Base-by-base conservation (phyloP, 2,329 filamentous ascomycete species). In the Pochonia chlamydosporia region DNA sequence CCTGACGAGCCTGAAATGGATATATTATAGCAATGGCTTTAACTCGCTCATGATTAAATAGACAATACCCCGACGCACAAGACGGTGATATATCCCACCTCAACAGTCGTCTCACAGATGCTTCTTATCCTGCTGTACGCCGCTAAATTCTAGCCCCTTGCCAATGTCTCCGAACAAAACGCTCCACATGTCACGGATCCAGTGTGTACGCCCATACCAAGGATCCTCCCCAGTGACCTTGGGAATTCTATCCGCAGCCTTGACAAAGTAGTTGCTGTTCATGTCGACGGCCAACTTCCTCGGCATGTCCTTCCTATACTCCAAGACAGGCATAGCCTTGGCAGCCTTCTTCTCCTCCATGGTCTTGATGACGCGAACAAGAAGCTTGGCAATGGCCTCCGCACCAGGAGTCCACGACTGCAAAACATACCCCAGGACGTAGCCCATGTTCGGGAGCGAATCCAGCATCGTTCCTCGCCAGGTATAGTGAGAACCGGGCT, bases 391-490 rank as follows among this genome's bases (percentile, higher is more conserved):
- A 31, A 62, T 65, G 1, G 70, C 68, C 49, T 87, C 82, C 1
- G 79, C 76, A 3, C 83, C 83, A 0, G 85, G 74, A 0, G 84
- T 88, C 84, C 84, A 89, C 0, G 76, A 77, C 0, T 77, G 75
- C 40, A 83, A 79, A 18, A 79, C 76, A 60, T 87, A 88, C 8
- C 84, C 85, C 37, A 84, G 70, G 30, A 85, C 68, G 44, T 81
- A 71, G 1, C 73, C 71, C 2, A 77, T 65, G 56, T 88, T 89
- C 5, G 85, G 84, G 1, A 87, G 60, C 41, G 78, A 80, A 53
- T 85, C 76, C 1, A 88, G 61, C 82, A 88, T 85, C 47, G 73
- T 66, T 5, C 76, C 76, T 56, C 79, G 79, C 83, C 83, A 88
- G 11, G 78, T 61, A 59, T 76, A 84, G 44, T 77, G 77, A 3